These are phyloP conservation scores for Xanthoconium stramineum DNA, from an alignment of 768 basidiomycete species.

Conservation along the genomic window DNA sequence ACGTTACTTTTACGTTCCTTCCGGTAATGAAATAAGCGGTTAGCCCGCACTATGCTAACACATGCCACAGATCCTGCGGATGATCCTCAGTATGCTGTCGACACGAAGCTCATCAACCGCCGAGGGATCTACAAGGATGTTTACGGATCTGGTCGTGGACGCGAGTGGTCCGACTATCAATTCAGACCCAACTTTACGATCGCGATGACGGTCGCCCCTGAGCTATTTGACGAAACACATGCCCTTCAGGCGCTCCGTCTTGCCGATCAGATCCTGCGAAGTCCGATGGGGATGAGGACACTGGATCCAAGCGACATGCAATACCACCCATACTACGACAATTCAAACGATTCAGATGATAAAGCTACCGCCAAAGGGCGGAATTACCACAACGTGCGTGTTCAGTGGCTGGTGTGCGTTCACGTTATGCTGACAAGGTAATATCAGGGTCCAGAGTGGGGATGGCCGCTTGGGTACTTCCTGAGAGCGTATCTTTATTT, in stretches of 20 bases:
- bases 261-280: constrained; percentile 78
- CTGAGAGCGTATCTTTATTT: constrained; percentile 90
- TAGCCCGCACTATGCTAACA: not conserved
- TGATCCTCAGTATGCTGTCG: constrained; percentile 68
- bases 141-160: constrained; percentile 78
- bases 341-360: constrained; percentile 89
- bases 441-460: constrained; percentile 85
- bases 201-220: constrained; percentile 96
- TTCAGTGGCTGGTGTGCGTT: not conserved
- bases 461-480: constrained; percentile 95
- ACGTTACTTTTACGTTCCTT: constrained; percentile 84
- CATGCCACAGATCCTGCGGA: constrained; percentile 56
- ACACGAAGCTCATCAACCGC: constrained; percentile 72
- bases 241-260: constrained; percentile 77
- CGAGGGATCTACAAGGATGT: constrained; percentile 99
- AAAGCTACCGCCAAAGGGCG: constrained; percentile 83
- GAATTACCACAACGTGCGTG: constrained; percentile 86
- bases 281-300: constrained; percentile 95
- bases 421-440: constrained; percentile 12
- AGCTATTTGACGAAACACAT: constrained; percentile 79
- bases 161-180: constrained; percentile 98
- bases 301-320: constrained; percentile 84
- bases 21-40: constrained; percentile 41
- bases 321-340: constrained; percentile 91
- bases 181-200: constrained; percentile 91